Evolutionary conservation across 257 asterid species (phyloP).

Genomic region (Solanum chiquidenum): DNA sequence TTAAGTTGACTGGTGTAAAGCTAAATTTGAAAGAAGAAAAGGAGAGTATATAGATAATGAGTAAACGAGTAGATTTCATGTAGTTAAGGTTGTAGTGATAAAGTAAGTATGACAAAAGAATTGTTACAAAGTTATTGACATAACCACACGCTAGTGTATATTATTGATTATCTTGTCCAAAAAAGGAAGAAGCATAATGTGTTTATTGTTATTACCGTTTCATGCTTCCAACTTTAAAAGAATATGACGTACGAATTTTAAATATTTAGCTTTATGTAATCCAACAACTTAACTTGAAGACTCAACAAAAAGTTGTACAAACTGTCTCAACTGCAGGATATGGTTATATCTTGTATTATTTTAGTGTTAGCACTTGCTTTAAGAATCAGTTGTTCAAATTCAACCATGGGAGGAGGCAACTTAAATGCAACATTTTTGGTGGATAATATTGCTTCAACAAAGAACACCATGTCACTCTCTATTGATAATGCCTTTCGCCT

Average conservation of each 20-base stretch:
- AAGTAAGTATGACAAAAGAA: not conserved
- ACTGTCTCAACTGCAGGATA: not conserved
- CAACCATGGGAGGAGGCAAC: not conserved
- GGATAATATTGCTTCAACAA: not conserved
- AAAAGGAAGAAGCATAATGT: not conserved
- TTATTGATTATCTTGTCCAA: not conserved
- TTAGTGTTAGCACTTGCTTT: not conserved
- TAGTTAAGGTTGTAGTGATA: not conserved
- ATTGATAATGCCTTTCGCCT: constrained; percentile 8
- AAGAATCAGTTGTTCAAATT: not conserved
- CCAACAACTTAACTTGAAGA: not conserved
- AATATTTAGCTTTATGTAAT: not conserved
- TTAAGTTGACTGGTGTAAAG: too few species aligned
- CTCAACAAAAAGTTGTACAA: not conserved
- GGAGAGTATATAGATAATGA: too few species aligned
- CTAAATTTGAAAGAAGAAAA: too few species aligned
- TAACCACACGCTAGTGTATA: not conserved
- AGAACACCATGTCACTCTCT: constrained; percentile 3
- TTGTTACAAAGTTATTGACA: not conserved
- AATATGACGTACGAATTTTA: not conserved
- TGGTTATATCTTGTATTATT: not conserved
- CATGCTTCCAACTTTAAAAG: not conserved
- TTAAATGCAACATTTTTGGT: not conserved
- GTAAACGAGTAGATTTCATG: not conserved
- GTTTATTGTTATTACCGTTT: not conserved